These are phyloP conservation scores for Verticillium isaacii DNA, from an alignment of 2,329 filamentous ascomycete genomes.

Conservation along the genomic window DNA sequence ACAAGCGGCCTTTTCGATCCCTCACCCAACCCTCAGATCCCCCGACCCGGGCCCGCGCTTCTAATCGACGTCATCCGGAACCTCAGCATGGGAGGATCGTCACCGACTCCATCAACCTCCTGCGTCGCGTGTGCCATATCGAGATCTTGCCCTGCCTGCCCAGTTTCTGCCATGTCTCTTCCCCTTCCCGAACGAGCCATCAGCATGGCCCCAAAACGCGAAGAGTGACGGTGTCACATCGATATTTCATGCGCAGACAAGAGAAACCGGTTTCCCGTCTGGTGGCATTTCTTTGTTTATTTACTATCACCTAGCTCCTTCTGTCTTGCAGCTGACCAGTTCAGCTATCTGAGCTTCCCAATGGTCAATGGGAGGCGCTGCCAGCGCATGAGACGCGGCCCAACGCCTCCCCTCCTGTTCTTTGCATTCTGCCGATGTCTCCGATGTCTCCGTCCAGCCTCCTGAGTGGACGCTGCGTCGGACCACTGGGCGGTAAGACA, in stretches of 20 bases:
- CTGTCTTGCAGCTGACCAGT: background rate
- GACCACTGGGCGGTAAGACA: background rate
- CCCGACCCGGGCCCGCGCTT: conserved; percentile 10
- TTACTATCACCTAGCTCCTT: background rate
- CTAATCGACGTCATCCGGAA: conserved; percentile 3
- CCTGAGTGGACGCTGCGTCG: background rate
- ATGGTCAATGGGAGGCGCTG: background rate
- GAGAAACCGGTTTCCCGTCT: background rate
- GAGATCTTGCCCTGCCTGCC: background rate
- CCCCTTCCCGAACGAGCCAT: background rate
- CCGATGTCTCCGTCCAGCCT: background rate
- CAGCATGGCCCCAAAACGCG: background rate
- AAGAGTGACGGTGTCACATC: background rate
- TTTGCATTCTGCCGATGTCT: background rate
- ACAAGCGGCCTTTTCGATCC: conserved; percentile 18
- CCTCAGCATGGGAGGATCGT: background rate
- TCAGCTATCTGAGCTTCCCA: background rate
- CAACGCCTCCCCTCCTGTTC: background rate
- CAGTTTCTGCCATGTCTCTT: background rate
- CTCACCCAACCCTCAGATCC: conserved; percentile 19
- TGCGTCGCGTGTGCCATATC: background rate
- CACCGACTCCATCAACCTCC: background rate
- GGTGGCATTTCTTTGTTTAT: background rate
- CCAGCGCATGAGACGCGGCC: background rate
- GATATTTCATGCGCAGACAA: background rate